A percentile compares a stretch with the other conserved stretches of the same genome.
These are phyloP conservation scores for Silene uniflora DNA, from an alignment of 148 eudicot genomes.

Conservation along the genomic window DNA sequence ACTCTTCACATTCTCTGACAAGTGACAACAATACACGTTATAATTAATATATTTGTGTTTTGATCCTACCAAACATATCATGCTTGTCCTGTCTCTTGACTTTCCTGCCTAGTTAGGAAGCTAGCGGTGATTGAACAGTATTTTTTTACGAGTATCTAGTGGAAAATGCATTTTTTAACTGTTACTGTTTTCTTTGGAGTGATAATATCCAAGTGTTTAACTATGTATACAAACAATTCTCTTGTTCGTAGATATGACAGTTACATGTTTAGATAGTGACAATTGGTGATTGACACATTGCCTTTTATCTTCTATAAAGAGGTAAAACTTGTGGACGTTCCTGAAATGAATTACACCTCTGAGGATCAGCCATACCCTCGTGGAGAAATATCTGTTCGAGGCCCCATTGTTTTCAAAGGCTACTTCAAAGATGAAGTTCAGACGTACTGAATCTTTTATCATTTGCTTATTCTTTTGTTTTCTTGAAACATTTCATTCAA, in stretches of 20 bases:
- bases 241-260: neutral
- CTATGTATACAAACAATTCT: neutral
- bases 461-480: conserved; percentile 7
- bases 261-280: neutral
- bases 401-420: conserved; percentile 79
- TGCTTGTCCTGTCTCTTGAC: neutral
- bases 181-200: neutral
- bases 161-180: neutral
- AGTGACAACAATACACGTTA: neutral
- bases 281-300: neutral
- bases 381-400: conserved; percentile 95
- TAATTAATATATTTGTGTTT: neutral
- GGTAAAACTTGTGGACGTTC: conserved; percentile 92
- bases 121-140: neutral
- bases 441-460: conserved; percentile 44
- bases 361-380: conserved; percentile 95
- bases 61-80: neutral
- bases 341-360: conserved; percentile 91
- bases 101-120: neutral
- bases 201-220: conserved; percentile 1
- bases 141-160: neutral
- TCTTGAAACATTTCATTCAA: neutral
- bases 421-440: conserved; percentile 91
- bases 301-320: conserved; percentile 36
- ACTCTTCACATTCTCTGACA: neutral